Percentiles rank a stretch among this genome's conserved stretches.
phyloP scores from a whole-genome alignment of 2,329 filamentous ascomycete genomes.

The Cordyceps pruinosa region DNA sequence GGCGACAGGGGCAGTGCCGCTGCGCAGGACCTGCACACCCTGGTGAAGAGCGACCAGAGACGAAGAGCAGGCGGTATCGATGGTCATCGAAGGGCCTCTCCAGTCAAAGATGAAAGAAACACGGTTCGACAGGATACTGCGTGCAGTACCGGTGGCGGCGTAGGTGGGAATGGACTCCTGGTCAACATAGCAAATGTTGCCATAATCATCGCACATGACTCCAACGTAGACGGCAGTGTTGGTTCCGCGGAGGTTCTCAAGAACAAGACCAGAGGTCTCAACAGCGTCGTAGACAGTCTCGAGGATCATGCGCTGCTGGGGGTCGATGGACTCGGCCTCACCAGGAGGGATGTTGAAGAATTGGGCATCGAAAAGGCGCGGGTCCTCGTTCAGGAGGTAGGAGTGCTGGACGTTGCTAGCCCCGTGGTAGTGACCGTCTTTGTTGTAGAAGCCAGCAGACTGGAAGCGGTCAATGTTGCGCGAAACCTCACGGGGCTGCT shows the following conservation, averaged over 20 bases:
- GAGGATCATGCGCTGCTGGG: conserved; percentile 26
- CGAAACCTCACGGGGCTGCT: conserved; percentile 15
- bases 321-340: conserved; percentile 23
- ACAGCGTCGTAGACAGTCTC: conserved; percentile 30
- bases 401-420: conserved; percentile 27
- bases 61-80: conserved; percentile 31
- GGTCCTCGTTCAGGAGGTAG: conserved; percentile 16
- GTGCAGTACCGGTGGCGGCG: conserved; percentile 23
- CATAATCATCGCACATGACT: conserved; percentile 18
- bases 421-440: conserved; percentile 19
- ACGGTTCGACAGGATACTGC: conserved; percentile 30
- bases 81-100: conserved; percentile 27
- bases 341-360: conserved; percentile 16
- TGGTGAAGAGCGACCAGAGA: conserved; percentile 26
- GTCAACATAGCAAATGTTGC: conserved; percentile 13
- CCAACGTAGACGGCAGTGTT: conserved; percentile 22
- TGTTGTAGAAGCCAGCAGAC: conserved; percentile 17
- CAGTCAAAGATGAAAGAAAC: conserved; percentile 37
- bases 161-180: conserved; percentile 12
- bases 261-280: conserved; percentile 22
- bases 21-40: conserved; percentile 23
- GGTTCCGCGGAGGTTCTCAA: conserved; percentile 20
- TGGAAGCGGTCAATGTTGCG: conserved; percentile 18
- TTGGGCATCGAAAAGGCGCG: conserved; percentile 18
- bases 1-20: conserved; percentile 27